Base-by-base conservation (phyloP, 805 yeast species). In the Hanseniaspora nectarophila region DNA sequence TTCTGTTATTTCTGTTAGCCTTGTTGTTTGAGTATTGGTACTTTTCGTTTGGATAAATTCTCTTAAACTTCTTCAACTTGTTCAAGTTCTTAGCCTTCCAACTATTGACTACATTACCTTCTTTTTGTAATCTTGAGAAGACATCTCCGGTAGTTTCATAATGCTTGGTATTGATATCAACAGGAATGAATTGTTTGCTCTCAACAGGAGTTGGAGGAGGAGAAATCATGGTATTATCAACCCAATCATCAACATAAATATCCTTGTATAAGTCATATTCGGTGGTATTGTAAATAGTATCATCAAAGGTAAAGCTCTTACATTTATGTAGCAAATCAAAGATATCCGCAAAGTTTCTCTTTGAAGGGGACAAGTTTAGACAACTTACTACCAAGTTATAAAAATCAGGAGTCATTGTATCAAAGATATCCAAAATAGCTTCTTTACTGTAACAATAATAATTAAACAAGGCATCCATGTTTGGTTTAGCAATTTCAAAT, bases 391-490 rank as follows among this genome's bases (percentile, higher is more conserved):
- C 73, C 0, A 85, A 94, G n/a, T 82, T 78, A 63, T 87, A 90
- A 60, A 88, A 75, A 61, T 88, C 96, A 49, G 78, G 80, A 49
- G 92, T 78, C 87, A 90, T 82, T 4, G 88, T 72, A 16, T 95
- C 88, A 64, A 89, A 90, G 39, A 88, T 84, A 67, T 90, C 97
- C 67, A 87, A 88, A 44, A 90, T 70, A 1, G 94, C 83, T 65
- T 90, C 97, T 58, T 96, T 76, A 60, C 85, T 85, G 32, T 82
- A 77, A 12, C 90, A 89, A 70, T 85, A 89, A 67, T 86, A 89
- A 59, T 84, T 69, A 65, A 88, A 89, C 47, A 89, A 70, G 61
- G 84, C 85, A 67, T 88, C 97, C 15, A 35, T 20, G 15, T 81
- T 72, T 60, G 81, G 79, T 58, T 81, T 78, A 5, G 95, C 95